phyloP scores from a whole-genome alignment of 2,329 filamentous ascomycete genomes.

The Gaeumannomyces tritici region DNA sequence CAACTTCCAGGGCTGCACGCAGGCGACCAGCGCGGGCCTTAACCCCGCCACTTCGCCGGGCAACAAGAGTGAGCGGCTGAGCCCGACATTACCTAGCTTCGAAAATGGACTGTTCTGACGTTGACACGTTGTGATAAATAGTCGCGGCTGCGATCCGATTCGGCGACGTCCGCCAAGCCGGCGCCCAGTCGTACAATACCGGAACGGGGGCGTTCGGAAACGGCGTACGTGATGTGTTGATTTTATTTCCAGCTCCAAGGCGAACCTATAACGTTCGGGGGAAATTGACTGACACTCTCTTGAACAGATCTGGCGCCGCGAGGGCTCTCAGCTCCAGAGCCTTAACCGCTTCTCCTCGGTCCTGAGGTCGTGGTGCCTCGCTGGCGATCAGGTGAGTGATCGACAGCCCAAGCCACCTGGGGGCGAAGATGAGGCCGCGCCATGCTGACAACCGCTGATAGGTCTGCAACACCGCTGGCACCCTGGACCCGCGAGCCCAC shows the following conservation, averaged over 20 bases:
- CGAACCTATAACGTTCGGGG: too few species aligned
- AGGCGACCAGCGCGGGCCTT: constrained; percentile 7
- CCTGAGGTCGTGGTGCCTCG: constrained; percentile 16
- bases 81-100: not conserved
- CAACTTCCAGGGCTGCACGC: constrained; percentile 9
- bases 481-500: constrained; percentile 14
- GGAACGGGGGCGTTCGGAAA: constrained; percentile 12
- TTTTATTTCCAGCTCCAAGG: too few species aligned
- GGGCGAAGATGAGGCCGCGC: too few species aligned
- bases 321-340: constrained; percentile 8
- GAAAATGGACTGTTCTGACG: not conserved
- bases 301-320: not conserved
- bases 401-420: too few species aligned
- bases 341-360: constrained; percentile 13
- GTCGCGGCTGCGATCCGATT: constrained; percentile 15
- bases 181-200: constrained; percentile 17
- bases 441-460: too few species aligned
- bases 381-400: constrained; percentile 17
- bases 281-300: not conserved
- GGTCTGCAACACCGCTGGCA: constrained; percentile 17
- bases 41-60: constrained; percentile 6
- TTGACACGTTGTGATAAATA: not conserved
- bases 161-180: constrained; percentile 18
- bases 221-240: constrained; percentile 11
- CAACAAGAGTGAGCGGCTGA: constrained; percentile 5